A percentile compares a stretch with the other conserved stretches of the same genome.
These are phyloP conservation scores for Ambrosia hybrid DNA, from an alignment of 140 eudicot species.

Conservation along the genomic window DNA sequence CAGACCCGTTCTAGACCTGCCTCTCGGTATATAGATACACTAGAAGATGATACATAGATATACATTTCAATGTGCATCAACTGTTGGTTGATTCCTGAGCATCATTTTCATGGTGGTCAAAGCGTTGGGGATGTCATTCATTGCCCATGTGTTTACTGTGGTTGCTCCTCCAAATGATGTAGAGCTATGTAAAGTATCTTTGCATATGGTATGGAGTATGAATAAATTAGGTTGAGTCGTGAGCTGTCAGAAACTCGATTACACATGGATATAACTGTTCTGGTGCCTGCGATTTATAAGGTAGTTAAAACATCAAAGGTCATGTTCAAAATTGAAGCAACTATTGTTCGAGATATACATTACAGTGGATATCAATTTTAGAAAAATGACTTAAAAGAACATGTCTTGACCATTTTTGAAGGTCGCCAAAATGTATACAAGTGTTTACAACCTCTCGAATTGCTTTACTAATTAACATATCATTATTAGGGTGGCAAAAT, in stretches of 20 bases:
- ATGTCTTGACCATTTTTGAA: too few species aligned
- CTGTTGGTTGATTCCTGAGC: not conserved
- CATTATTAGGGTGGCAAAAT: too few species aligned
- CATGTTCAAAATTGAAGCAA: slow-evolving; percentile 6
- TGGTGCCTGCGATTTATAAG: slow-evolving; percentile 53
- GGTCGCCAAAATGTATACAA: too few species aligned
- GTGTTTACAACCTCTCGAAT: too few species aligned
- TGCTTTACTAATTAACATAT: too few species aligned
- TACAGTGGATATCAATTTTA: too few species aligned
- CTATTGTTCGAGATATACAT: not conserved
- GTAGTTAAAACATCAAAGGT: slow-evolving; percentile 12
- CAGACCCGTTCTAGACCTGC: not conserved
- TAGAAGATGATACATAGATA: slow-evolving; percentile 1
- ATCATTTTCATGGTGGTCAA: slow-evolving; percentile 20
- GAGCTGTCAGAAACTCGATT: slow-evolving; percentile 43
- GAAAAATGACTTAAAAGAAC: too few species aligned
- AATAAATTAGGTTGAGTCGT: slow-evolving; percentile 39
- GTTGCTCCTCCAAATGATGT: slow-evolving; percentile 18
- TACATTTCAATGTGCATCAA: slow-evolving; percentile 6
- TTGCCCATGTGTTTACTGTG: not conserved
- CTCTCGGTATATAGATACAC: not conserved
- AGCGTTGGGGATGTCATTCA: slow-evolving; percentile 4
- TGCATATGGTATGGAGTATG: slow-evolving; percentile 13
- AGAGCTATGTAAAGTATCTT: slow-evolving; percentile 14
- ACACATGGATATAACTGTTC: slow-evolving; percentile 62